These are phyloP conservation scores for Thermothelomyces thermophilus DNA, from an alignment of 2,329 filamentous ascomycete species.

Conservation along the genomic window DNA sequence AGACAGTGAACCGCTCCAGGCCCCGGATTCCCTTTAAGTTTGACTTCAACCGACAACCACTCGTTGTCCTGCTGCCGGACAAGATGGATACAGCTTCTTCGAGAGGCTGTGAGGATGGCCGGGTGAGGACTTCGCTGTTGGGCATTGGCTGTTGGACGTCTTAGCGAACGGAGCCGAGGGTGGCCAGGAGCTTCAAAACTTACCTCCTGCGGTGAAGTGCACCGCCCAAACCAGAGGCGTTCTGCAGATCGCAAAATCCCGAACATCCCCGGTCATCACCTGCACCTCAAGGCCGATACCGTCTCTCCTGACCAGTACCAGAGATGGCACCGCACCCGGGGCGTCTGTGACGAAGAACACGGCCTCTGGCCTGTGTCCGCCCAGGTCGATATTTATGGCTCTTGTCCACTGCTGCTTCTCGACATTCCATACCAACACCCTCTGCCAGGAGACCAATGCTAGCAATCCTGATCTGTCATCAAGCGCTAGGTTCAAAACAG, in stretches of 20 bases:
- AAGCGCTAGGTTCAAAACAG: slow-evolving; percentile 56
- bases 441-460: slow-evolving; percentile 55
- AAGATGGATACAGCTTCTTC: slow-evolving; percentile 44
- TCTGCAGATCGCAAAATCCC: slow-evolving; percentile 44
- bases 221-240: slow-evolving; percentile 46
- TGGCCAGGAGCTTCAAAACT: slow-evolving; percentile 14
- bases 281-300: slow-evolving; percentile 56
- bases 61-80: slow-evolving; percentile 35
- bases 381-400: slow-evolving; percentile 48
- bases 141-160: slow-evolving; percentile 15
- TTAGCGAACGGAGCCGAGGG: slow-evolving; percentile 1
- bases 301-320: slow-evolving; percentile 58
- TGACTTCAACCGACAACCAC: slow-evolving; percentile 47
- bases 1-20: slow-evolving; percentile 48
- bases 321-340: slow-evolving; percentile 34
- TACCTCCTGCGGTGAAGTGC: slow-evolving; percentile 41
- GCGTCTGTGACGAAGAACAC: slow-evolving; percentile 54
- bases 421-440: slow-evolving; percentile 59
- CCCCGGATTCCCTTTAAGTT: slow-evolving; percentile 31
- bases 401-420: slow-evolving; percentile 49
- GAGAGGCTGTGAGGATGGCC: slow-evolving; percentile 43
- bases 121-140: slow-evolving; percentile 18
- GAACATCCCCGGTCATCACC: slow-evolving; percentile 37
- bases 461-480: slow-evolving; percentile 59
- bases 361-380: slow-evolving; percentile 52